Percentiles rank a stretch among this genome's conserved stretches.
Evolutionary conservation across 2,329 filamentous ascomycete genomes (phyloP).

Genomic region (Neospermospora avenae): DNA sequence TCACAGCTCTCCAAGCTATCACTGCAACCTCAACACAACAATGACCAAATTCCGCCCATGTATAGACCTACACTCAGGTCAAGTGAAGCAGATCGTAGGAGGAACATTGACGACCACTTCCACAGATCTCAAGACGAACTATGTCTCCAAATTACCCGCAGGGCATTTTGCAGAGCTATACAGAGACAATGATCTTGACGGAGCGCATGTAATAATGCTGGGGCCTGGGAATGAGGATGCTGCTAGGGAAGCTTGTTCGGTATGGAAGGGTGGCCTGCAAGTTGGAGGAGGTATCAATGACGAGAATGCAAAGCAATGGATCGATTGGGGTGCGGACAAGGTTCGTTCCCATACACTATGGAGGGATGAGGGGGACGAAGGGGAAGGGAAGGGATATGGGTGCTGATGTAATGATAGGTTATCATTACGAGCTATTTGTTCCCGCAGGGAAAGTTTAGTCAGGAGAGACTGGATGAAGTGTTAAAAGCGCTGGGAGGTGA

Average conservation of each 20-base stretch:
- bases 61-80: slow-evolving; percentile 95
- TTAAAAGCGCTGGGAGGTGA: slow-evolving; percentile 70
- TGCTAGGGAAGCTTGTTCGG: slow-evolving; percentile 69
- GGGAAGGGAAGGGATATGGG: no score
- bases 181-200: slow-evolving; percentile 66
- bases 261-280: slow-evolving; percentile 80
- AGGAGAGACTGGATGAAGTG: slow-evolving; percentile 70
- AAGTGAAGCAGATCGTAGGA: slow-evolving; percentile 98
- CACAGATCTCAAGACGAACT: slow-evolving; percentile 78
- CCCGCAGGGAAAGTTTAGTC: slow-evolving; percentile 76
- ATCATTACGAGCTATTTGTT: slow-evolving; percentile 97
- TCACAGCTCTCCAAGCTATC: no score
- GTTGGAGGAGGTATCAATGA: slow-evolving; percentile 93
- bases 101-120: slow-evolving; percentile 75
- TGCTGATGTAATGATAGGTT: slow-evolving; percentile 56
- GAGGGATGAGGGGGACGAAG: no score
- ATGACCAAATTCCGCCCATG: slow-evolving; percentile 97
- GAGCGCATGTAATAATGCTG: slow-evolving; percentile 95
- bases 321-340: slow-evolving; percentile 84
- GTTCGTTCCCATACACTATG: no score
- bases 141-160: slow-evolving; percentile 80
- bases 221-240: slow-evolving; percentile 82
- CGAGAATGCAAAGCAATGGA: slow-evolving; percentile 79
- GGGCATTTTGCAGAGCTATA: slow-evolving; percentile 81
- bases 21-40: slow-evolving; percentile 25